Evolutionary conservation across 176 grass and related monocot genomes (phyloP), one percentile per base, ranked within the genome.

Genomic region (Oryza coarctata): DNA sequence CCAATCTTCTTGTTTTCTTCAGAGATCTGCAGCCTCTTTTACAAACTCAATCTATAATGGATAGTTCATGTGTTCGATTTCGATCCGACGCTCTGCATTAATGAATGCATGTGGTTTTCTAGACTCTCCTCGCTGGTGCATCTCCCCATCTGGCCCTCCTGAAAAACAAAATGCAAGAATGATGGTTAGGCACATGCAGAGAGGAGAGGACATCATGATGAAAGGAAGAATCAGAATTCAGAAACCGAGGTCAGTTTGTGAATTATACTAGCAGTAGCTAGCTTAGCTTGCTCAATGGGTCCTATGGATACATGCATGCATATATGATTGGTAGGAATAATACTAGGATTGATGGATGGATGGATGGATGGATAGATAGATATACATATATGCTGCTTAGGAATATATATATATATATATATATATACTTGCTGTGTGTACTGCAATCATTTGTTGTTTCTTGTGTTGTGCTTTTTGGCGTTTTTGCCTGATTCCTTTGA

Each of bases 91-190:
- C 1, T 23, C 20, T 23, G 9, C 22, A 23, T 45, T 7, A 11
- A 39, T 39, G 49, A 6, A 52, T 55, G 9, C 7, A 60, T 10
- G 11, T 43, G 26, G 27, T 39, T 39, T 2, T 22, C 86, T 88
- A 91, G 35, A 67, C 89, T 86, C 90, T 82, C 78, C 10, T 88
- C 11, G 55, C 83, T 20, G 90, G 90, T 58, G 82, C 77, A 0
- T 85, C 86, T 73, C 89, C 89, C 86, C 86, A 91, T 77, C 86
- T 82, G 10, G 78, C 74, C 79, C 90, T 85, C 79, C 90, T 91
- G 90, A 64, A 78, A 75, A 70, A 45, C 38, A 47, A 13, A 34
- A 83, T 23, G 65, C 40, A 83, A 61, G 34, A 25, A 80, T 60
- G 50, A 75, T 80, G 65, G 67, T 85, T 62, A 85, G 81, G 20